These are phyloP conservation scores for Fusarium nematophilum DNA, from an alignment of 2,329 filamentous ascomycete species.

Conservation along the genomic window DNA sequence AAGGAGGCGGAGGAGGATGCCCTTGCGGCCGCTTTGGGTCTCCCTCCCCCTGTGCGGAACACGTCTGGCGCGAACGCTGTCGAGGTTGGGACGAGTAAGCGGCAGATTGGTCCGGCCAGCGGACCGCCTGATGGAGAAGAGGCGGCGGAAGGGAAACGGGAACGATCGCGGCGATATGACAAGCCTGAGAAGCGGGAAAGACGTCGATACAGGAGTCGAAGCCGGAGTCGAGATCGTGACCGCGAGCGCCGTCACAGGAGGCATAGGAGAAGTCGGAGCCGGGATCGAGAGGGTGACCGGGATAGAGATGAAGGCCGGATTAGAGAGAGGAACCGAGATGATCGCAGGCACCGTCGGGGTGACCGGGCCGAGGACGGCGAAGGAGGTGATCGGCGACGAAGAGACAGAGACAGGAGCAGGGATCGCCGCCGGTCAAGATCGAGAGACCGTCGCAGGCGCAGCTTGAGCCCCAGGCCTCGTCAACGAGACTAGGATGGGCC, in stretches of 20 bases:
- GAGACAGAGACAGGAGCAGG: conserved; percentile 32
- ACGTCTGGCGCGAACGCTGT: conserved; percentile 75
- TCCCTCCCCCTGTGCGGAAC: conserved; percentile 74
- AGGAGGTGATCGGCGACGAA: conserved; percentile 27
- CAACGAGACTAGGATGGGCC: conserved; percentile 17
- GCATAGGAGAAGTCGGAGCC: conserved; percentile 49
- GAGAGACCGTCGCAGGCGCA: conserved; percentile 30
- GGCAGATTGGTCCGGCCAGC: conserved; percentile 48
- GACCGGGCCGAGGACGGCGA: conserved; percentile 20
- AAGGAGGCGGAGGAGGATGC: conserved; percentile 96
- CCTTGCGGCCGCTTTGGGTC: conserved; percentile 82
- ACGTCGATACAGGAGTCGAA: conserved; percentile 52
- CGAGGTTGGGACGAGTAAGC: conserved; percentile 62
- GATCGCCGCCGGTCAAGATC: conserved; percentile 40
- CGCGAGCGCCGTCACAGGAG: conserved; percentile 46
- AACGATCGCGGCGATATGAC: conserved; percentile 47
- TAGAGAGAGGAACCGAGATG: conserved; percentile 15
- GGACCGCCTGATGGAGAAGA: conserved; percentile 40
- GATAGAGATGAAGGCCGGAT: conserved; percentile 1
- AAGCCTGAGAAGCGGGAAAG: conserved; percentile 48
- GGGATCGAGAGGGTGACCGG: conserved; percentile 41
- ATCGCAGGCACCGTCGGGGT: conserved; percentile 28
- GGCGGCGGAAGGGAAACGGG: conserved; percentile 41
- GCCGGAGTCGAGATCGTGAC: conserved; percentile 47
- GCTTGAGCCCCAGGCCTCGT: conserved; percentile 24